Base-by-base conservation (phyloP, 2,329 filamentous ascomycete species). In the Tolypocladium endophyticum region DNA sequence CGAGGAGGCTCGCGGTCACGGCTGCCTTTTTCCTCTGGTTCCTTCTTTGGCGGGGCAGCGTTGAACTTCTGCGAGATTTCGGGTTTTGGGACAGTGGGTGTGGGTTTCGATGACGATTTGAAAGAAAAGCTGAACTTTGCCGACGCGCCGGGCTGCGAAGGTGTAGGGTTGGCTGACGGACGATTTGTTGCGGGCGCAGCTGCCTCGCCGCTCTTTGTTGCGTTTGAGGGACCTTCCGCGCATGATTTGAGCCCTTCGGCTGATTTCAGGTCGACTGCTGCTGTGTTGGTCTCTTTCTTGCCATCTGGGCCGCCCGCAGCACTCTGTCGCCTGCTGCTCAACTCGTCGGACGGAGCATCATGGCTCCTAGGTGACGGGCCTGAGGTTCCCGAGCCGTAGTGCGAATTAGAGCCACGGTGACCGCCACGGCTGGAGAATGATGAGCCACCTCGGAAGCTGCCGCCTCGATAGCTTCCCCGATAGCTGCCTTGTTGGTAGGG, bases 71-170 rank as follows among this genome's bases (percentile, higher is more conserved):
- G 82, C 0, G 85, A 86, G 58, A 87, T 87, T 64, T 87, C 85
- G 2, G 81, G 83, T 63, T 87, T 86, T 3, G 84, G 84, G 16
- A 79, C 77, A 11, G 84, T 75, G 18, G 82, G 75, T 2, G 79
- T 73, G 9, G 80, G 76, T 65, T 87, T 87, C 14, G 79, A 81
- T 50, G 88, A 83, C 12, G 87, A 83, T 71, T 97, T 97, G 73
- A 97, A 91, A 1, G 92, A 91, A 72, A 97, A 97, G 71, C 91
- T 95, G 69, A 97, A 95, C 74, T 93, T 94, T 53, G 85, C 85
- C 58, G 77, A 75, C 1, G 75, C 72, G 20, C 72, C 71, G 4
- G 76, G 74, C 39, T 80, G 76, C 16, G 75, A 71, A 12, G 74
- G 70, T n/a, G 81, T 78, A n/a, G 82, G 78, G 6, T 82, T 80